Evolutionary conservation across 2,329 filamentous ascomycete species (phyloP), one percentile per base, ranked within the genome.

Genomic region (Curvularia verruculosa): DNA sequence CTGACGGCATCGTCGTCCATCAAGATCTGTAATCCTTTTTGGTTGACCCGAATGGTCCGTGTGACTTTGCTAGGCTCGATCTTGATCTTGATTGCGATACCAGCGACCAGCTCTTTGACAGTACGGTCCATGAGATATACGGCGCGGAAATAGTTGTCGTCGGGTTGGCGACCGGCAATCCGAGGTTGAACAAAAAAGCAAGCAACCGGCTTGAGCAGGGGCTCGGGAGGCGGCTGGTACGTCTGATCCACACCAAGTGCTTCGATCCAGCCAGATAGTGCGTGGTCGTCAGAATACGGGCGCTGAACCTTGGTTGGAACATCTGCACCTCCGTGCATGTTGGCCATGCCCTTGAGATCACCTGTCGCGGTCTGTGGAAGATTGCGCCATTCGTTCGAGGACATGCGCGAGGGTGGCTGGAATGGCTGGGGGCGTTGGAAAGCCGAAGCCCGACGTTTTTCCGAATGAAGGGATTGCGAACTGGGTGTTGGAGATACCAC

Each of bases 1-100:
- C 85, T 85, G 29, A 98, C 86, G 46, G 96, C 88, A 61, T 97
- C 92, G 70, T 98, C 92, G 69, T 98, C 95, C 67, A 98, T 84
- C 70, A 96, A 86, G 53, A 98, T 87, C 68, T 92, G 87, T 1
- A 97, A 78, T 0, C 92, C 92, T 62, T 87, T 87, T 13, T 87
- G 82, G 40, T 91, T 88, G 51, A 92, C 81, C 55, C 87, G 90
- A 4, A 96, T 81, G 1, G 88, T 88, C 34, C 89, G 87, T 1
- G 87, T 79, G 7, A 97, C 85, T 59, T 85, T 86, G 2, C 84
- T 83, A 1, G 89, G 82, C 60, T 97, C 91, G 46, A 98, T 81
- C 18, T 87, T 85, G 81, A 90, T 95, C 77, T 98, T 98, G 53
- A 83, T 78, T 2, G 91, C 88, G 19, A 97, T 85, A 41, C 86